Evolutionary conservation across 1,139 yeast species (phyloP).

Genomic region (Hemisphaericaspora lyxosophila): DNA sequence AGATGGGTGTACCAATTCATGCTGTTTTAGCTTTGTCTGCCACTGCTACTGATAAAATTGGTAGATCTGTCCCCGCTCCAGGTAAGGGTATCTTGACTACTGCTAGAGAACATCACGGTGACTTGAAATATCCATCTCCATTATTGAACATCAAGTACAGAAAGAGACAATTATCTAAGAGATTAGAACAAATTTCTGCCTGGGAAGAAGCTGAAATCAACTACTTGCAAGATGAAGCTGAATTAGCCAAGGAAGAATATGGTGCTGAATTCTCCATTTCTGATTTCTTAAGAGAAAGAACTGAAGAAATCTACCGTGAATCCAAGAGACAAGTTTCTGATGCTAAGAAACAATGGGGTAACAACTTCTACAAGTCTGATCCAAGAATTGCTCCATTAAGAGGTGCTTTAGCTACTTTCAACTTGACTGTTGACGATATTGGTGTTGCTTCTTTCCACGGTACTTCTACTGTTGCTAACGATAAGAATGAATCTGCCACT

Average conservation of each 20-base stretch:
- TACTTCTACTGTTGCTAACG: slow-evolving; percentile 97
- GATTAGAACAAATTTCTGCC: slow-evolving; percentile 72
- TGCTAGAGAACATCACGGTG: slow-evolving; percentile 90
- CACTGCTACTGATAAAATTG: slow-evolving; percentile 97
- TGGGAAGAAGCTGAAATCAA: slow-evolving; percentile 86
- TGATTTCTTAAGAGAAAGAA: slow-evolving; percentile 73
- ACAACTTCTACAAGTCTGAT: slow-evolving; percentile 86
- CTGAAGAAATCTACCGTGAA: slow-evolving; percentile 85
- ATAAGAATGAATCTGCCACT: slow-evolving; percentile 94
- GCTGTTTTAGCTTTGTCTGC: slow-evolving; percentile 93
- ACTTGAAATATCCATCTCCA: slow-evolving; percentile 77
- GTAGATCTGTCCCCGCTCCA: slow-evolving; percentile 99
- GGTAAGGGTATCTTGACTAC: slow-evolving; percentile 99
- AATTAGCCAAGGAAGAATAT: slow-evolving; percentile 67
- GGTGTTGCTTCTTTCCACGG: slow-evolving; percentile 99
- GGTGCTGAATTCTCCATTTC: slow-evolving; percentile 50
- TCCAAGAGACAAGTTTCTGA: slow-evolving; percentile 81
- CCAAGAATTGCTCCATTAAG: slow-evolving; percentile 95
- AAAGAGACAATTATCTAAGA: slow-evolving; percentile 80
- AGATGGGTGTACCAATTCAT: slow-evolving; percentile 99
- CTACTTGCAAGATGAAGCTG: slow-evolving; percentile 47
- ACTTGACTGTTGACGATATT: slow-evolving; percentile 89
- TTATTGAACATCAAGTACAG: slow-evolving; percentile 90
- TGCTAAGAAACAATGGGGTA: slow-evolving; percentile 95
- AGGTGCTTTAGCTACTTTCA: slow-evolving; percentile 94